A percentile compares a stretch with the other conserved stretches of the same genome.
Evolutionary conservation across 1,139 yeast species (phyloP).

Genomic region (Debaryomyces sp.): DNA sequence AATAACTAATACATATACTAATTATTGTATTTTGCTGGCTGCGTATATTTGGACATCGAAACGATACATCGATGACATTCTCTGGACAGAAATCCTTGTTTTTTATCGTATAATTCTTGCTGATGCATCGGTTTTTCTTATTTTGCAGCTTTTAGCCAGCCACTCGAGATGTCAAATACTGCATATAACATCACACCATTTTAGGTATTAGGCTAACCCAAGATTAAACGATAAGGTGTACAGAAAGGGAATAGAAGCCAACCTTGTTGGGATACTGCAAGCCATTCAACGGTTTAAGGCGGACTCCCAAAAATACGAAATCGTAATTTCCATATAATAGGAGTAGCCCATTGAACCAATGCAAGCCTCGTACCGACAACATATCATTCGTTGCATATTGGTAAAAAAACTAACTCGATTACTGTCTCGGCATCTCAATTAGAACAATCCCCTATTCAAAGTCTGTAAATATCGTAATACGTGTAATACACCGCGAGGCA

Average conservation of each 20-base stretch:
- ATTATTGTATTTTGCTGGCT: not conserved
- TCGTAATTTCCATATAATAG: not conserved
- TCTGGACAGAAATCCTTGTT: not conserved
- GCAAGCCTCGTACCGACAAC: not conserved
- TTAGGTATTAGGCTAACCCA: not conserved
- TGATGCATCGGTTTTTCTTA: not conserved
- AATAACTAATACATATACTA: not conserved
- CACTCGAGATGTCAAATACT: not conserved
- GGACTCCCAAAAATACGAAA: not conserved
- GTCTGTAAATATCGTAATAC: not conserved
- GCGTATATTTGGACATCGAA: not conserved
- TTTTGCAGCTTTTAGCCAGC: constrained; percentile 7
- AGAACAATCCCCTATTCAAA: not conserved
- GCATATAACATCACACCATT: not conserved
- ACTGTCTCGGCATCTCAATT: not conserved
- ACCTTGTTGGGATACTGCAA: not conserved
- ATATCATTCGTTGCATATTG: not conserved
- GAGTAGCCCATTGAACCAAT: not conserved
- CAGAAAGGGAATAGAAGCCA: not conserved
- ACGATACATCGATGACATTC: not conserved
- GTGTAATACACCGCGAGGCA: not conserved
- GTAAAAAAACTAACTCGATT: not conserved
- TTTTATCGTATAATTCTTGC: not conserved
- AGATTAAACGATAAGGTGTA: not conserved
- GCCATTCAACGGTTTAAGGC: not conserved